phyloP scores from a whole-genome alignment of 2,329 filamentous ascomycete species.

The Cryoendolithus antarcticus region DNA sequence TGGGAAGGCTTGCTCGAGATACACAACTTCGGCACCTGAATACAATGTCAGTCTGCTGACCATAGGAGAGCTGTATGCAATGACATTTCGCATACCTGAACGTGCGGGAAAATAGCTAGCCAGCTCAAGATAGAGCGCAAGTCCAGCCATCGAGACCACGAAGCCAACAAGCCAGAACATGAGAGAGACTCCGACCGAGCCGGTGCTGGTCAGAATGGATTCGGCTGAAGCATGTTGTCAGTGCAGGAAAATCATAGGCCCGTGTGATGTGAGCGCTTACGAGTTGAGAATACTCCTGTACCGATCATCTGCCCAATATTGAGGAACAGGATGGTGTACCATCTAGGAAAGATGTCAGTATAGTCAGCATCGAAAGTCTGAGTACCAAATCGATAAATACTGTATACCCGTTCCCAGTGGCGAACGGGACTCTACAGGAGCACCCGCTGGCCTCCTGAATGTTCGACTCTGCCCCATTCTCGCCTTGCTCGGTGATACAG shows the following conservation, averaged over 20 bases:
- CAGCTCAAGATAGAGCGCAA: constrained; percentile 51
- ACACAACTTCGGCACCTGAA: constrained; percentile 50
- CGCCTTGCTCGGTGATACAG: constrained; percentile 32
- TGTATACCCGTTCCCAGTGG: constrained; percentile 35
- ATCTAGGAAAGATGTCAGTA: constrained; percentile 38
- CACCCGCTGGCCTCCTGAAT: constrained; percentile 52
- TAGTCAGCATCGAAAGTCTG: too few relatives aligned
- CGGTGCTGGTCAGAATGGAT: constrained; percentile 44
- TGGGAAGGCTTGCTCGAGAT: constrained; percentile 56
- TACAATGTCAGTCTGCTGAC: too few relatives aligned
- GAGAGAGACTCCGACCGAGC: constrained; percentile 49
- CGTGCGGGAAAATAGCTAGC: constrained; percentile 55
- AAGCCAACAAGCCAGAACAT: constrained; percentile 55
- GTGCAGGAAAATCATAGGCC: background rate
- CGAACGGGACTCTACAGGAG: constrained; percentile 46
- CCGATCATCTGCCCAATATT: constrained; percentile 51
- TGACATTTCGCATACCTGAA: constrained; percentile 21
- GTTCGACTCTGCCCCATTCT: constrained; percentile 38
- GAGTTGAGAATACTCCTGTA: constrained; percentile 40
- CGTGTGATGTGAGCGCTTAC: constrained; percentile 28
- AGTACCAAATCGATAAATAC: too few relatives aligned
- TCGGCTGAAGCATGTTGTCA: constrained; percentile 32
- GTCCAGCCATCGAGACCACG: constrained; percentile 42
- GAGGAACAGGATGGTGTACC: constrained; percentile 42
- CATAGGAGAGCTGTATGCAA: too few relatives aligned